Evolutionary conservation across 2,329 filamentous ascomycete species (phyloP), one percentile per base, ranked within the genome.

Genomic region (Aspergillus sclerotialis): DNA sequence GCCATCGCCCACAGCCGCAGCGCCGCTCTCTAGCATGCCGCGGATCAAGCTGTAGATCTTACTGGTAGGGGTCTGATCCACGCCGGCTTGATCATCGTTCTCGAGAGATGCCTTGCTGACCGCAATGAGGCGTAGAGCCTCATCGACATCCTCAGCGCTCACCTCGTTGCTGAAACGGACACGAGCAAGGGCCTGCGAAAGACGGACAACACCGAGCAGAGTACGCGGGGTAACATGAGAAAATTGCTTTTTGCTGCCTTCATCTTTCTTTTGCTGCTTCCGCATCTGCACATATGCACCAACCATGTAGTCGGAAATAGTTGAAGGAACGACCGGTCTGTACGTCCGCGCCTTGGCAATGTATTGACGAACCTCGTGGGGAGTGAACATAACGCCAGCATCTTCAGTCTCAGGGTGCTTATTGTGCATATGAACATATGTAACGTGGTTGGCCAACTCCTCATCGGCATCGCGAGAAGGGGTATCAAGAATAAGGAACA

Each of bases 1-100:
- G 21, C 85, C 87, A 30, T 87, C 80, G 27, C 84, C 80, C 48
- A 90, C 88, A 37, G 78, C 78, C 29, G 78, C 79, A 35, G 88
- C 87, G 37, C 90, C 89, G 34, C 79, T 82, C 52, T 94, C 89
- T 29, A 86, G 82, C 65, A 96, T 81, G 4, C 77, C 78, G 58
- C 90, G 84, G 64, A 98, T 86, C 45, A 98, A 77, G 60, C 94
- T 92, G 67, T 94, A 96, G 52, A 98, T 96, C 62, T 85, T 86
- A 61, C 80, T 89, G 64, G 78, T 89, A 17, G 87, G 80, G 33
- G 85, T 94, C 49, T 84, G 77, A 48, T 84, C 82, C 37, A 80
- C 75, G 32, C 78, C 69, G 33, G 71, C 67, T 40, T 64, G 53
- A 55, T 74, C 71, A 43, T 93, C 86, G 19, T 80, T 76, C 53